Percentiles rank a stretch among this genome's conserved stretches.
phyloP scores from a whole-genome alignment of 108 stramenopile species.

The Cyclotella distinguenda region DNA sequence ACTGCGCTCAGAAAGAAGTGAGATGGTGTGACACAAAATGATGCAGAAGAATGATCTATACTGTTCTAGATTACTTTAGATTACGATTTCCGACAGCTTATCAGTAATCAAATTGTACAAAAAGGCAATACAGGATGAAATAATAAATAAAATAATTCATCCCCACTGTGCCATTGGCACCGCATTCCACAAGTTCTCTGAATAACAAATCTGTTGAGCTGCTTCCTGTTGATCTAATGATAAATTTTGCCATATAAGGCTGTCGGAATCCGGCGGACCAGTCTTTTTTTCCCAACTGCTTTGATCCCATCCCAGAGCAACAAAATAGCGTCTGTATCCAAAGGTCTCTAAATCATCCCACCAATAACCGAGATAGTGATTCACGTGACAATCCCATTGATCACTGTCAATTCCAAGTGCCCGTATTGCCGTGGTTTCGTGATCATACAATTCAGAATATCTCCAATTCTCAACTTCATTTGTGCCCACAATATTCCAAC shows the following conservation, averaged over 20 bases:
- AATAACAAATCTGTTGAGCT: conserved; percentile 12
- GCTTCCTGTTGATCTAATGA: conserved; percentile 6
- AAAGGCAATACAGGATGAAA: too few species aligned
- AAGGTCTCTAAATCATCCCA: conserved; percentile 7
- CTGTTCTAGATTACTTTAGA: too few species aligned
- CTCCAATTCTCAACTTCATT: conserved; percentile 11
- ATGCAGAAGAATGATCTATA: too few species aligned
- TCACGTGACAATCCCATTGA: conserved; percentile 7
- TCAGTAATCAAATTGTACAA: too few species aligned
- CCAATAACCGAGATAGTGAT: conserved; percentile 17
- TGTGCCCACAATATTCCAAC: conserved; percentile 13
- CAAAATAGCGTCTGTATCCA: background rate
- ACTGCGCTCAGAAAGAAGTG: too few species aligned
- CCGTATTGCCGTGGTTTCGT: background rate
- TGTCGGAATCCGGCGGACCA: background rate
- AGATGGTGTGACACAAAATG: too few species aligned
- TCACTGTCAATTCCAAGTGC: conserved; percentile 11
- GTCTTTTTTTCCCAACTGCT: conserved; percentile 8
- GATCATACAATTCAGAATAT: conserved; percentile 6
- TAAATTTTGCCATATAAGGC: conserved; percentile 4
- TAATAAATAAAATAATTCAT: background rate
- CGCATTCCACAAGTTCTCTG: conserved; percentile 12
- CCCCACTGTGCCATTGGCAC: conserved; percentile 3
- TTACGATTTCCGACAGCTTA: too few species aligned
- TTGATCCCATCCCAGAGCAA: conserved; percentile 13